Base-by-base conservation (phyloP, 1,284 basidiomycete species). In the Exobasidium cylindrosporum region DNA sequence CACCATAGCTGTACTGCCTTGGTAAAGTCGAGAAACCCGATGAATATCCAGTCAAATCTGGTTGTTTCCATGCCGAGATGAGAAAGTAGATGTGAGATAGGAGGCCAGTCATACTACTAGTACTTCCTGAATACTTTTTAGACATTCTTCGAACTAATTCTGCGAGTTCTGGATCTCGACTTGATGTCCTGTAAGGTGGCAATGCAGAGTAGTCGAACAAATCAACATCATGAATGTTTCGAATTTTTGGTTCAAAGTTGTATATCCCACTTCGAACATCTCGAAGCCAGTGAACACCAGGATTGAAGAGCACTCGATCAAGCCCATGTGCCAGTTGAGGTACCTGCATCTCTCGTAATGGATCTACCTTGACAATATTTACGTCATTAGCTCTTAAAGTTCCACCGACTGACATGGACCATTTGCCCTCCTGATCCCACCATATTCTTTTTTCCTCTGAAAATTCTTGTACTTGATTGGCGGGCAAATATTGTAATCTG, bases 131-230 rank as follows among this genome's bases (percentile, higher is more conserved):
- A 78, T 90, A 97, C 44, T 78, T 83, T 47, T 86, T 85, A 0
- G 83, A 79, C 63, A 89, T 83, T 43, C 81, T 79, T 67, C 85
- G 83, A 0, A 89, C 88, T 14, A 96, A 81, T 2, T 80, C 74
- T 60, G 84, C 83, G 4, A 97, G 82, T 63, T 89, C 89, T 65
- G 85, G 77, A 74, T 98, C 95, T 60, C 84, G 83, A 3, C 90
- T 92, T 63, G 92, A 92, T 30, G 85, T 88, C 35, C 91, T 81
- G 72, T 97, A 98, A 0, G 86, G 84, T 2, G 86, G 84, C 0
- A 94, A 81, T 0, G 90, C 86, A 62, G 90, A 87, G 64, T 92
- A 96, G n/a, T 89, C 92, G 73, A 97, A 97, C 54, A 94, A 87
- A n/a, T 86, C 86, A 1, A 92, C 87, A 60, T 86, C 83, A 0